Evolutionary conservation across 495 filamentous ascomycete genomes (phyloP), one percentile per base, ranked within the genome.

Genomic region (Pseudoneurospora amorphoporcata): DNA sequence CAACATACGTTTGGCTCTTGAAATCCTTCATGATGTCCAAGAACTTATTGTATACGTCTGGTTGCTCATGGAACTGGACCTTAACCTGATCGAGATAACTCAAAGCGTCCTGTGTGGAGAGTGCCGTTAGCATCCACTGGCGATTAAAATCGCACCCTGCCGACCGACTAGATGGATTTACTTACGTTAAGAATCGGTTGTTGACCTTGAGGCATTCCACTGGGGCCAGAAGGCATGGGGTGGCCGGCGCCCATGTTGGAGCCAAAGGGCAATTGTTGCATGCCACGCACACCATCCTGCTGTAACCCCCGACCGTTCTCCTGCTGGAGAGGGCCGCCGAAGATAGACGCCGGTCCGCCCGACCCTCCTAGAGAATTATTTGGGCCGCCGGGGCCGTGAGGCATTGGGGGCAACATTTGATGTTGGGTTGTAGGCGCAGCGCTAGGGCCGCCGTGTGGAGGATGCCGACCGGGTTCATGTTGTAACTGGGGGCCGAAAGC

Each of bases 21-120:
- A 99, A 99, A 74, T 99, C 96, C 81, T 99, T 99, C 96, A 99
- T 99, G 69, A 99, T 99, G 75, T 99, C 95, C 70, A 99, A 83
- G 77, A 99, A 99, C 29, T 91, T 88, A 79, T 99, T 99, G 78
- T 99, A 99, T 3, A 99, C 95, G 80, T 99, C 96, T 9, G 95
- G 95, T 75, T 97, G 93, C 71, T 98, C 94, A 70, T 93, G 91
- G 76, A 99, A 99, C 75, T 97, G 94, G 68, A 98, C 95, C 82
- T 99, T 99, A 73, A 99, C 95, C 79, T 98, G 96, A 80, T 99
- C 95, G 42, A 99, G 87, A 80, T 99, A 99, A 80, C 93, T 97
- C 16, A 99, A 86, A 19, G 95, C 95, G 85, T 99, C 95, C 93
- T 96, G 79, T 10, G 71, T 47, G 71, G 61, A 74, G 19, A 38